These are phyloP conservation scores for Thuja plicata DNA, from an alignment of 83 land plant species.

Conservation along the genomic window DNA sequence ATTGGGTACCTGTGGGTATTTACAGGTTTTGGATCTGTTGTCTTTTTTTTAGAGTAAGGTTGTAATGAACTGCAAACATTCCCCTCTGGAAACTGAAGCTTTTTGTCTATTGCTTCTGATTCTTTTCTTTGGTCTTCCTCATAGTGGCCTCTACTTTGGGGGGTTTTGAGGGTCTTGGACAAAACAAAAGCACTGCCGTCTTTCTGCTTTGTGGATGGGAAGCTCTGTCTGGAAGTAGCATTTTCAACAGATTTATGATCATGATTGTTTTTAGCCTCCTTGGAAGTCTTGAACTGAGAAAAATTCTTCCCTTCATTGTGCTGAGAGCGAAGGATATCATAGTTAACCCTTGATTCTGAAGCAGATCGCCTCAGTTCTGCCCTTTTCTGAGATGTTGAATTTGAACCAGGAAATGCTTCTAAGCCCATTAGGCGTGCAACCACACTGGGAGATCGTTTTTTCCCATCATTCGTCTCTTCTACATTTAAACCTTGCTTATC, in stretches of 20 bases:
- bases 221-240: slow-evolving; percentile 6
- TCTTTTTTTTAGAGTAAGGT: neutral
- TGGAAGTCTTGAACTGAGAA: slow-evolving; percentile 15
- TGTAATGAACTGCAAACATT: neutral
- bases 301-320: slow-evolving; percentile 6
- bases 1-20: neutral
- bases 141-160: neutral
- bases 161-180: neutral
- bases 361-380: slow-evolving; percentile 51
- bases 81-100: neutral
- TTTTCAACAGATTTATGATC: neutral
- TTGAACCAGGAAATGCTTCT: slow-evolving; percentile 36
- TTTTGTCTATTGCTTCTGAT: neutral
- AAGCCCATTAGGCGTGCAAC: slow-evolving; percentile 74
- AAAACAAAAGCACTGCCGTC: neutral
- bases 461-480: slow-evolving; percentile 23
- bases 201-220: slow-evolving; percentile 7
- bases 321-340: slow-evolving; percentile 21
- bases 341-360: slow-evolving; percentile 49
- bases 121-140: neutral
- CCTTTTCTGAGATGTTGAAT: neutral
- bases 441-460: slow-evolving; percentile 55
- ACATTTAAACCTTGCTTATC: slow-evolving; percentile 1
- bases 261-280: slow-evolving; percentile 5
- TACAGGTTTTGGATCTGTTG: neutral